phyloP scores from a whole-genome alignment of 2,329 filamentous ascomycete genomes.

The Claviceps sorghi region DNA sequence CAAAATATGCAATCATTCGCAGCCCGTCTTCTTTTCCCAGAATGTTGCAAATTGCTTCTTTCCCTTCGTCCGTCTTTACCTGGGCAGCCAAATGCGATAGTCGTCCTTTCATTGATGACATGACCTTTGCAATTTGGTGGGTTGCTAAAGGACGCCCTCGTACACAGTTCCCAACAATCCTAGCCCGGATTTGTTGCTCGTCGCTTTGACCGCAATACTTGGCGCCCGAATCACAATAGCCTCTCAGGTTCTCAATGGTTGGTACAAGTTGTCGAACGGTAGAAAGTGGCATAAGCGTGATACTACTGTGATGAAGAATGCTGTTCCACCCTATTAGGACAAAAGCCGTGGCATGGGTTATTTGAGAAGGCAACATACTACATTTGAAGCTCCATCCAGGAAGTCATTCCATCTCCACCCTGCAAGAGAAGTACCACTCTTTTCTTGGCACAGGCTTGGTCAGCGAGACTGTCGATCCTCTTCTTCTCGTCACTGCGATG shows the following conservation, averaged over 20 bases:
- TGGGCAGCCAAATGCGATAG: conserved; percentile 15
- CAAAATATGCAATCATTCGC: conserved; percentile 18
- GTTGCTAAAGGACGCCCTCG: conserved; percentile 14
- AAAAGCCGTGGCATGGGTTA: background rate
- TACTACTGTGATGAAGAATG: conserved; percentile 17
- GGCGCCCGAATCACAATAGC: conserved; percentile 9
- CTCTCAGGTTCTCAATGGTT: conserved; percentile 24
- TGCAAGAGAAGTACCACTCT: conserved; percentile 32
- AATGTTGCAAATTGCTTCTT: conserved; percentile 11
- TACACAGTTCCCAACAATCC: conserved; percentile 11
- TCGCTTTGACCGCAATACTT: background rate
- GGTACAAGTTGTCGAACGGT: conserved; percentile 20
- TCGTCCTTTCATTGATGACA: conserved; percentile 14
- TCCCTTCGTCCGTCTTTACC: conserved; percentile 8
- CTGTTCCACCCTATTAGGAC: conserved; percentile 11
- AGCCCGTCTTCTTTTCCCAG: conserved; percentile 17
- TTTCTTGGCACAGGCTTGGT: conserved; percentile 22
- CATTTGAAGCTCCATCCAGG: conserved; percentile 29
- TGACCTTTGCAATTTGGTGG: conserved; percentile 13
- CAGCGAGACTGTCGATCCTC: conserved; percentile 26
- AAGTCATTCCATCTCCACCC: conserved; percentile 16
- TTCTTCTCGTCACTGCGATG: conserved; percentile 13
- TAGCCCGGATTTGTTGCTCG: background rate
- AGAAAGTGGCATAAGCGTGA: conserved; percentile 30
- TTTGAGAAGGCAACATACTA: conserved; percentile 17